Conservation (phyloP, 306 rosid genomes). For the Crotalaria pallida region DNA sequence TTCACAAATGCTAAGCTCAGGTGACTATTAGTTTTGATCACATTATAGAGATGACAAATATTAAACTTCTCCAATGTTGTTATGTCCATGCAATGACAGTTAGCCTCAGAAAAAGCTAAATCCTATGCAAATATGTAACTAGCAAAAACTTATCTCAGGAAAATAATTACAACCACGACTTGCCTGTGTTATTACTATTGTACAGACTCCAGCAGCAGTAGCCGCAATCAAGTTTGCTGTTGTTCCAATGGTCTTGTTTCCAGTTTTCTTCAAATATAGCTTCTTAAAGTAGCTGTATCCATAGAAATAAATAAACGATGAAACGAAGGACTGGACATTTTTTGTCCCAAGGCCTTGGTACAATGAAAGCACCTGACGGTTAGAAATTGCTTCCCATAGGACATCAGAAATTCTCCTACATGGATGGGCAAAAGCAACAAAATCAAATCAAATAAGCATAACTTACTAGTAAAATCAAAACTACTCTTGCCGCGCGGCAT, state of each 20-base stretch:
- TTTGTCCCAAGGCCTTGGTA: conserved; percentile 95
- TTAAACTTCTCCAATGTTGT: background rate
- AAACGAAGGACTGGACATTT: conserved; percentile 76
- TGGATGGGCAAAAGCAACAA: conserved; percentile 17
- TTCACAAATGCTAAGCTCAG: background rate
- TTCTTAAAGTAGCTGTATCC: conserved; percentile 87
- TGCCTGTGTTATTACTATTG: conserved; percentile 71
- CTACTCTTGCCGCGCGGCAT: background rate
- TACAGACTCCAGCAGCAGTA: conserved; percentile 78
- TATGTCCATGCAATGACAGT: background rate
- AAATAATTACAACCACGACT: conserved; percentile 14
- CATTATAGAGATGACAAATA: background rate
- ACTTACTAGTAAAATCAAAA: background rate
- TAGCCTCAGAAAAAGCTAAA: background rate
- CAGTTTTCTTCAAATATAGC: conserved; percentile 67
- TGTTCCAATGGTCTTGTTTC: conserved; percentile 68
- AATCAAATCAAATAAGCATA: conserved; percentile 16
- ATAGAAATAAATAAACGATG: conserved; percentile 81
- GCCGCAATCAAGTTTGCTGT: conserved; percentile 79
- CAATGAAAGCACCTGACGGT: conserved; percentile 64
- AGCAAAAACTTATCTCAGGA: background rate
- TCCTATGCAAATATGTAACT: background rate
- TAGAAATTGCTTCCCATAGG: conserved; percentile 87
- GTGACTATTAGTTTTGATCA: conserved; percentile 10
- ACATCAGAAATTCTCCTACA: conserved; percentile 91